Percentiles rank a stretch among this genome's conserved stretches.
These are phyloP conservation scores for Fusarium pseudocircinatum DNA, from an alignment of 2,329 filamentous ascomycete genomes.

Conservation along the genomic window DNA sequence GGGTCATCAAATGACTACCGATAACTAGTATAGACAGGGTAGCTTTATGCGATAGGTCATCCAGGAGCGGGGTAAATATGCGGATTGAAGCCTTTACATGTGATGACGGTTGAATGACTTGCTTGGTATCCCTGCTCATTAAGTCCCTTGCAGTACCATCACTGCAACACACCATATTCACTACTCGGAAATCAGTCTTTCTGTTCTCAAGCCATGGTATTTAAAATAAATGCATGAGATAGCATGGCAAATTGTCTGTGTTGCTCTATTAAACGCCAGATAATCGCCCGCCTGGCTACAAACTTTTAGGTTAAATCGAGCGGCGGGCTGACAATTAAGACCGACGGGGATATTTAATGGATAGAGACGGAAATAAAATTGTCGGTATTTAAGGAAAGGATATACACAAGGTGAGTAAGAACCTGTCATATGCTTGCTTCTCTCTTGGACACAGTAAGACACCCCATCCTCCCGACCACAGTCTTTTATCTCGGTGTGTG, in stretches of 20 bases:
- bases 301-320: neutral
- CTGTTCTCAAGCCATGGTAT: neutral
- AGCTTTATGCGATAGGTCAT: neutral
- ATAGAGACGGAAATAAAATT: neutral
- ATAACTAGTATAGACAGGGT: neutral
- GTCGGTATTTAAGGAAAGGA: neutral
- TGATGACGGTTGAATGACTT: neutral
- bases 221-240: neutral
- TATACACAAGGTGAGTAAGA: neutral
- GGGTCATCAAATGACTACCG: neutral
- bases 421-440: neutral
- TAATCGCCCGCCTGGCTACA: neutral
- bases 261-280: neutral
- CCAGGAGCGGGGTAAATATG: neutral
- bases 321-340: no score
- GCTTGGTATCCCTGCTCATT: neutral
- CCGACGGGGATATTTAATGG: neutral
- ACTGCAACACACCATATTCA: neutral
- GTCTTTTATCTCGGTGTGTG: neutral
- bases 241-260: neutral
- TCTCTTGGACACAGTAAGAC: neutral
- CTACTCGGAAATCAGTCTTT: no score
- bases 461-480: neutral
- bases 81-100: neutral
- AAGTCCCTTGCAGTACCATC: neutral